Evolutionary conservation across 2,329 filamentous ascomycete species (phyloP).

Genomic region (Chaetothyriales sp.): DNA sequence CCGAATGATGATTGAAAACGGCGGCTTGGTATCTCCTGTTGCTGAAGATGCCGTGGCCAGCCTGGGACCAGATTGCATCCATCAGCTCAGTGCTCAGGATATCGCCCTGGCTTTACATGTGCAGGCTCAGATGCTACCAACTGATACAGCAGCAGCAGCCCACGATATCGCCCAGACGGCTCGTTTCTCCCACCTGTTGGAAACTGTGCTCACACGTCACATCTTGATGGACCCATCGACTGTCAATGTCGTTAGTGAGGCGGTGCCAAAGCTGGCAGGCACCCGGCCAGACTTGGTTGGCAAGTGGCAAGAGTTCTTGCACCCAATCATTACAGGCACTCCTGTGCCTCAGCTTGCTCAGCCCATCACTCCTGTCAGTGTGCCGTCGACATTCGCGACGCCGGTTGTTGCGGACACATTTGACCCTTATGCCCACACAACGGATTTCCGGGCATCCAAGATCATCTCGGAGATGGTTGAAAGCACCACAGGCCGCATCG

Average conservation of each 20-base stretch:
- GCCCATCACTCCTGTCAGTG: constrained; percentile 23
- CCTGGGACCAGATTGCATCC: constrained; percentile 44
- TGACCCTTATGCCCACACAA: constrained; percentile 79
- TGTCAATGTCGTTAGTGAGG: constrained; percentile 42
- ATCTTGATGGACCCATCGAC: constrained; percentile 42
- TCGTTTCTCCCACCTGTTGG: constrained; percentile 47
- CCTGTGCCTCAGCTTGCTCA: constrained; percentile 8
- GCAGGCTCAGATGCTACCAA: constrained; percentile 36
- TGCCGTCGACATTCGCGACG: constrained; percentile 24
- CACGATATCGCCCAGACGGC: constrained; percentile 43
- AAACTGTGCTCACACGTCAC: constrained; percentile 39
- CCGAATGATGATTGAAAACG: constrained; percentile 52
- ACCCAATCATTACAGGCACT: constrained; percentile 2
- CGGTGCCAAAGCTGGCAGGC: constrained; percentile 37
- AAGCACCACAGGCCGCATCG: constrained; percentile 57
- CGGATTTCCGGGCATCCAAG: constrained; percentile 85
- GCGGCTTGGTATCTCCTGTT: constrained; percentile 43
- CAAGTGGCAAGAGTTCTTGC: constrained; percentile 44
- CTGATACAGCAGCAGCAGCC: constrained; percentile 24
- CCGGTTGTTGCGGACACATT: constrained; percentile 58
- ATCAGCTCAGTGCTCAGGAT: constrained; percentile 35
- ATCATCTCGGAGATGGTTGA: constrained; percentile 83
- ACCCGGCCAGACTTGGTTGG: constrained; percentile 32
- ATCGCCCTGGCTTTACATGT: constrained; percentile 47
- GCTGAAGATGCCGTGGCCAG: constrained; percentile 46